Evolutionary conservation across 768 basidiomycete genomes (phyloP).

Genomic region (Trametes villosa): DNA sequence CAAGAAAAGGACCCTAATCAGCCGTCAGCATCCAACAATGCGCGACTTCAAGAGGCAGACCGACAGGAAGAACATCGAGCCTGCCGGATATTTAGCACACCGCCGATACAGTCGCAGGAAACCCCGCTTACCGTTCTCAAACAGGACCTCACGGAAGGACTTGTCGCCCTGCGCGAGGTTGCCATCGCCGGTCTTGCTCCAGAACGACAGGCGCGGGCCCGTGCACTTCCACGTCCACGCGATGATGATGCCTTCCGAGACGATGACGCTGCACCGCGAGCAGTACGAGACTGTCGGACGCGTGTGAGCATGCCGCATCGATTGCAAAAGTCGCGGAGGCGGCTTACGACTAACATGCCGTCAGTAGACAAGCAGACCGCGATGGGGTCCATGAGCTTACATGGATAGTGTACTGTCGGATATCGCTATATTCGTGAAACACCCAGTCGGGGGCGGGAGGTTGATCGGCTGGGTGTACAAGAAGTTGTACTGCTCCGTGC

Average conservation of each 20-base stretch:
- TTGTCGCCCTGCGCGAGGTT: not conserved
- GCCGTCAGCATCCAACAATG: not conserved
- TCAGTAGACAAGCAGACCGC: not conserved
- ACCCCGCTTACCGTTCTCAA: not conserved
- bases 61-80: not conserved
- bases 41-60: no score
- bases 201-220: not conserved
- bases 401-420: not conserved
- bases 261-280: not conserved
- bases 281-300: not conserved
- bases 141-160: not conserved
- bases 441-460: not conserved
- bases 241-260: not conserved
- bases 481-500: not conserved
- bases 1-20: not conserved
- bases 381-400: not conserved
- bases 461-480: not conserved
- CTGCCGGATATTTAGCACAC: not conserved
- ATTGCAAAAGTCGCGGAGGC: not conserved
- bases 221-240: not conserved
- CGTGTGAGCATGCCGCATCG: not conserved
- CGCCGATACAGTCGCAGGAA: not conserved
- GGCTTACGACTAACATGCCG: not conserved
- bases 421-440: not conserved
- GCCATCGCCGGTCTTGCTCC: not conserved